Conservation (phyloP, 169 alveolate genomes). For the Cystoisospora suis region DNA sequence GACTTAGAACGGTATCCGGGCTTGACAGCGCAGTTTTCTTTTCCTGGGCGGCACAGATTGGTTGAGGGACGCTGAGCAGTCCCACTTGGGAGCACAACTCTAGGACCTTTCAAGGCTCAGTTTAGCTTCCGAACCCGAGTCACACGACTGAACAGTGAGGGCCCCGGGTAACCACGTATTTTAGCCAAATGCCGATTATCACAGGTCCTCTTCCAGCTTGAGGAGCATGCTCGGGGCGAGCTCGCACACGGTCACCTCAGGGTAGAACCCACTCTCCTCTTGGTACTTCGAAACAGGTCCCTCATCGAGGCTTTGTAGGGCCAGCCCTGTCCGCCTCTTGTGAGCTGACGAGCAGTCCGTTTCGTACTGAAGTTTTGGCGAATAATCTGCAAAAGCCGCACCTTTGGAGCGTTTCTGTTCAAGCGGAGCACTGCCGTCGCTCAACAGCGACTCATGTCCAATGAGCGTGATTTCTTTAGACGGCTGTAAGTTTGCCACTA, state of each 20-base stretch:
- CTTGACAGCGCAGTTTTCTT: no score
- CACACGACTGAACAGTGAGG: no score
- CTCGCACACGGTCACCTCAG: slow-evolving; percentile 62
- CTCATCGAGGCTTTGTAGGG: slow-evolving; percentile 51
- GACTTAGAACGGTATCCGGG: no score
- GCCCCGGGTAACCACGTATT: background rate
- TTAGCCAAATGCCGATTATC: background rate
- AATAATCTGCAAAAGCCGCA: slow-evolving; percentile 18
- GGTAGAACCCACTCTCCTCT: slow-evolving; percentile 52
- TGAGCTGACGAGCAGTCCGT: background rate
- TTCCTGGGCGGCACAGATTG: no score
- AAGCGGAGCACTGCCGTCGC: background rate
- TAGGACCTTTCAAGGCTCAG: no score
- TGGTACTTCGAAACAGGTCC: slow-evolving; percentile 43
- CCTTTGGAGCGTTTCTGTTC: slow-evolving; percentile 42
- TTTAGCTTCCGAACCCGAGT: no score
- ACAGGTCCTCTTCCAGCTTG: slow-evolving; percentile 10
- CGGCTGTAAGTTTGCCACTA: slow-evolving; percentile 56
- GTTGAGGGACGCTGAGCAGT: no score
- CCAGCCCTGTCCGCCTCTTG: background rate
- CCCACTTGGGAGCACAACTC: no score
- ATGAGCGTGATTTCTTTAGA: slow-evolving; percentile 51
- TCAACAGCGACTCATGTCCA: slow-evolving; percentile 33
- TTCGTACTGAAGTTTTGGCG: background rate
- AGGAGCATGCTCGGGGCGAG: slow-evolving; percentile 57